Base-by-base conservation (phyloP, 306 rosid genomes). In the Cucurbita moschata region DNA sequence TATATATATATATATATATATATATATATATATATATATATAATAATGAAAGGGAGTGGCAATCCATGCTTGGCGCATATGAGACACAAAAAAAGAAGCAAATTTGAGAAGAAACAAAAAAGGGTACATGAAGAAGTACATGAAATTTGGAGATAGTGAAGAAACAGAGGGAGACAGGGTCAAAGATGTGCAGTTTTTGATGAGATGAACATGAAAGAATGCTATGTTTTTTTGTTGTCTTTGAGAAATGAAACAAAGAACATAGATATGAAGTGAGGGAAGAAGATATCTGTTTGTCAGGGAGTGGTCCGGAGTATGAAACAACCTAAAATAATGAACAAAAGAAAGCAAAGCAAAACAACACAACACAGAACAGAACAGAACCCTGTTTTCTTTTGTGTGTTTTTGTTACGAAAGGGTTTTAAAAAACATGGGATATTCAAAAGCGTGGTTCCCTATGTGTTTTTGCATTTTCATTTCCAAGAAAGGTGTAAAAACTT, bases 391-490 rank as follows among this genome's bases (percentile, higher is more conserved):
- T 26, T 26, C 26, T 26, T 26, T 26, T 26, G 4, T 30, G 35
- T 30, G 35, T 30, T 30, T 30, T 30, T 30, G 35, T 30, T 30
- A 30, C 1, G 4, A 30, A 30, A 30, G 21, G 2, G 38, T 14
- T 37, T 14, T 4, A 63, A 38, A 35, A 35, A 84, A 85, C 85
- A 85, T 87, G 74, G 88, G 82, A 83, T 79, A 78, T 72, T 52
- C 37, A 52, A 74, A 85, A 79, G 96, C 95, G 95, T 79, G 88
- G 70, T 82, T 86, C 67, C 85, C 87, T 83, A 85, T 87, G 75
- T 54, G 59, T 79, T 82, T 84, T 62, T 75, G 30, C 65, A 84
- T 87, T 91, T 89, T 84, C 99, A 95, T 91, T 95, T 81, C 99
- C 99, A 82, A 91, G 87, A 89, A 89, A 86, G 78, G 86, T 38